A percentile compares a stretch with the other conserved stretches of the same genome.
Conservation (phyloP, 257 asterid genomes). For the Scutellaria barbata region DNA sequence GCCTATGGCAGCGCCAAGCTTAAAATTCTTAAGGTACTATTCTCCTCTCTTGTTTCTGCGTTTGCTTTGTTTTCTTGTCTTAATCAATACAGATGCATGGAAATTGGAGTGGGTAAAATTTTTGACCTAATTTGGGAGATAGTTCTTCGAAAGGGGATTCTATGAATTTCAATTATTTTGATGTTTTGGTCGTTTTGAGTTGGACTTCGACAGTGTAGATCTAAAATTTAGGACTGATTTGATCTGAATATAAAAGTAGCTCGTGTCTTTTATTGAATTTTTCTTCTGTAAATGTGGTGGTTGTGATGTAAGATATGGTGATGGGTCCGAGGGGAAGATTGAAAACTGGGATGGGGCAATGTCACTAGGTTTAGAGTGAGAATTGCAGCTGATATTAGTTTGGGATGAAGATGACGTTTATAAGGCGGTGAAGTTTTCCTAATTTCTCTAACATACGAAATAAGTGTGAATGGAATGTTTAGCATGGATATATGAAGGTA, state of each 20-base stretch:
- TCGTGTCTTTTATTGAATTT: neutral
- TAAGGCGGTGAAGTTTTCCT: neutral
- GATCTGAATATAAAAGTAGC: neutral
- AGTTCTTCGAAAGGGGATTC: neutral
- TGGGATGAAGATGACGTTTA: neutral
- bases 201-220: conserved; percentile 26
- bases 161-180: neutral
- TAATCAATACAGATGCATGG: neutral
- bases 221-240: conserved; percentile 7
- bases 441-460: neutral
- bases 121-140: neutral
- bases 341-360: conserved; percentile 15
- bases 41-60: neutral
- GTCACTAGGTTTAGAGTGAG: neutral
- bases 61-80: neutral
- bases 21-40: conserved; percentile 51
- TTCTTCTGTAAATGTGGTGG: neutral
- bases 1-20: conserved; percentile 59
- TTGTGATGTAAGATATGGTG: neutral
- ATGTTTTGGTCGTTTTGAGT: neutral
- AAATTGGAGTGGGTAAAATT: neutral
- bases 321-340: neutral
- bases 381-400: neutral
- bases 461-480: neutral
- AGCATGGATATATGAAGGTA: neutral